Evolutionary conservation across 306 rosid species (phyloP), one percentile per base, ranked within the genome.

Genomic region (Senna tora): DNA sequence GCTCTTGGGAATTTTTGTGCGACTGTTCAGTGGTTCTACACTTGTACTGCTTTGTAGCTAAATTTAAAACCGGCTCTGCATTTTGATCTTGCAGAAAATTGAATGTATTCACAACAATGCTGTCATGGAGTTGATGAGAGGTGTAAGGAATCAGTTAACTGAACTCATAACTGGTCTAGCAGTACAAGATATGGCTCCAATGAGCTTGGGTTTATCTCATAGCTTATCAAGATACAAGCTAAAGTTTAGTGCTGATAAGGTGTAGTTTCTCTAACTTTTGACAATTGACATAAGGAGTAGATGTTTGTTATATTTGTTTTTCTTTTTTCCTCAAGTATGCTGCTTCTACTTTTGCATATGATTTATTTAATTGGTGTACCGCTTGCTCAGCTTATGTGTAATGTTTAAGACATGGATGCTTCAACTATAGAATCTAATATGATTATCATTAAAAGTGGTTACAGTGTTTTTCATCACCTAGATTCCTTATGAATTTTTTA

Each of bases 171-270:
- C 89, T 0, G 97, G 99, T 67, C 83, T 91, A 3, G 86, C 89
- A 33, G 87, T 85, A 65, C 92, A 94, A 77, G 99, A 94, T 69
- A 67, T 91, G 91, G 92, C 97, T n/a, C 99, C 99, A 32, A 94
- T 94, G 97, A 89, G 91, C 85, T 76, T 91, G 84, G 99, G 97
- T 46, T 84, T 94, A 66, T 94, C 99, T 73, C 97, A 94, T 65
- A 94, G 99, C 79, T 78, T 94, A 42, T 87, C 97, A 53, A 84
- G 97, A 77, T 91, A 89, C 81, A 89, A 86, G 83, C 81, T 94
- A 43, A 94, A 94, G 84, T 94, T 94, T 81, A 94, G 99, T 68
- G 91, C 99, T 8, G 97, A 94, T 45, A 94, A 91, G 96, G 99
- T 91, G 67, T 67, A 71, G 54, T 77, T 71, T 73, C 43, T 69